phyloP scores from a whole-genome alignment of 441 rosid species.

The Heliophila coronopifolia region DNA sequence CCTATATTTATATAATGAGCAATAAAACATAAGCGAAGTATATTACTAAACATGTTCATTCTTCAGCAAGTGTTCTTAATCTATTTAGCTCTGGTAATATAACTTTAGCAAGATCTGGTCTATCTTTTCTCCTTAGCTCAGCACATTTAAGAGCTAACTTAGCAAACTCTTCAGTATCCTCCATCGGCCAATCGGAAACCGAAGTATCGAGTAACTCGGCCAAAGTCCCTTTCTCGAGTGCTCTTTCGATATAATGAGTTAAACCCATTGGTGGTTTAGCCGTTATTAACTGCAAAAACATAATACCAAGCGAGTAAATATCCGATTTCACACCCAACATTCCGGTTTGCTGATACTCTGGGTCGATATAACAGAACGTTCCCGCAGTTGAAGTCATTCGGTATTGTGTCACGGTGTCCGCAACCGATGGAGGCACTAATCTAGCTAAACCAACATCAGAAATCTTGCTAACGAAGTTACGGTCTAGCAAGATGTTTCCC shows the following conservation, averaged over 20 bases:
- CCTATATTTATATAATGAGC: too few relatives aligned
- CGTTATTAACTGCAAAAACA: constrained; percentile 71
- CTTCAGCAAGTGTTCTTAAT: constrained; percentile 62
- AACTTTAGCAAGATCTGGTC: constrained; percentile 73
- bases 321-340: constrained; percentile 90
- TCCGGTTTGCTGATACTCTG: constrained; percentile 93
- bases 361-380: constrained; percentile 91
- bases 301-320: constrained; percentile 76
- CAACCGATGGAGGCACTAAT: constrained; percentile 79
- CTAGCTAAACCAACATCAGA: constrained; percentile 90
- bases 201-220: constrained; percentile 60
- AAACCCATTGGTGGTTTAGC: constrained; percentile 87
- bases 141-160: constrained; percentile 66
- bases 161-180: constrained; percentile 65
- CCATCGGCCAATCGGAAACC: constrained; percentile 73
- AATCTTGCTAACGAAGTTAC: constrained; percentile 81
- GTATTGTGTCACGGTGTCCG: constrained; percentile 75
- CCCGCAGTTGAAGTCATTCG: constrained; percentile 94
- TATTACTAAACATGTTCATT: too few relatives aligned
- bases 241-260: constrained; percentile 61
- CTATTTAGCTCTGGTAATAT: constrained; percentile 69
- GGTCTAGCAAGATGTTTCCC: constrained; percentile 80
- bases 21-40: too few relatives aligned
- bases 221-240: constrained; percentile 63
- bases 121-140: constrained; percentile 76